phyloP scores from a whole-genome alignment of 164 flowering plant species.

The Aristolochia californica region DNA sequence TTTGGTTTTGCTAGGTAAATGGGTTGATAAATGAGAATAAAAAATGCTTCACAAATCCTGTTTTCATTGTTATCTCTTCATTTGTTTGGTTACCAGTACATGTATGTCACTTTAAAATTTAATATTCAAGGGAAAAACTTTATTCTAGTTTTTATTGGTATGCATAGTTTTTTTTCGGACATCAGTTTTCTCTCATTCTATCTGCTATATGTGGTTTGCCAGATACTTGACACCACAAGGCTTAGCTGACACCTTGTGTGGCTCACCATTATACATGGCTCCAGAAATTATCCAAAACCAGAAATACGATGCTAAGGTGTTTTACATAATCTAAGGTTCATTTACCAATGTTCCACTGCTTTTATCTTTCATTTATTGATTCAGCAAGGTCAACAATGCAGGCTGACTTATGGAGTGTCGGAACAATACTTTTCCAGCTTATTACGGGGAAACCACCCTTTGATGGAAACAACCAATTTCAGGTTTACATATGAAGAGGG shows the following conservation, averaged over 20 bases:
- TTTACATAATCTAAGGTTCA: neutral
- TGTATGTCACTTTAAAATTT: no score
- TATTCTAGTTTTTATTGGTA: no score
- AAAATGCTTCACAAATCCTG: neutral
- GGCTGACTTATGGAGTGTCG: slow-evolving; percentile 78
- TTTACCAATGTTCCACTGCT: neutral
- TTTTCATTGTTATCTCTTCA: neutral
- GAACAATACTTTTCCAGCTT: slow-evolving; percentile 50
- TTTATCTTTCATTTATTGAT: slow-evolving; percentile 2
- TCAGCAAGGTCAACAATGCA: slow-evolving; percentile 8
- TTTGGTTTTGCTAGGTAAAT: slow-evolving; percentile 71
- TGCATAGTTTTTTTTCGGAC: no score
- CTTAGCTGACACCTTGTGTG: slow-evolving; percentile 55
- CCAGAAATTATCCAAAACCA: slow-evolving; percentile 50
- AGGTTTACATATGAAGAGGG: slow-evolving; percentile 22
- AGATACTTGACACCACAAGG: slow-evolving; percentile 43
- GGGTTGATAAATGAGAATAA: neutral
- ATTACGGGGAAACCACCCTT: slow-evolving; percentile 57
- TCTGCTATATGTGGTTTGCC: neutral
- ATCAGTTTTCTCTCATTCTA: neutral
- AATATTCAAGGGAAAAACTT: no score
- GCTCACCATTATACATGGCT: slow-evolving; percentile 69
- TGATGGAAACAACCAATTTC: slow-evolving; percentile 42
- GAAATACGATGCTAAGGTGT: slow-evolving; percentile 61
- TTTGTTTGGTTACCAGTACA: neutral